These are phyloP conservation scores for Escallonia rubra DNA, from an alignment of 129 eudicot species.

Conservation along the genomic window DNA sequence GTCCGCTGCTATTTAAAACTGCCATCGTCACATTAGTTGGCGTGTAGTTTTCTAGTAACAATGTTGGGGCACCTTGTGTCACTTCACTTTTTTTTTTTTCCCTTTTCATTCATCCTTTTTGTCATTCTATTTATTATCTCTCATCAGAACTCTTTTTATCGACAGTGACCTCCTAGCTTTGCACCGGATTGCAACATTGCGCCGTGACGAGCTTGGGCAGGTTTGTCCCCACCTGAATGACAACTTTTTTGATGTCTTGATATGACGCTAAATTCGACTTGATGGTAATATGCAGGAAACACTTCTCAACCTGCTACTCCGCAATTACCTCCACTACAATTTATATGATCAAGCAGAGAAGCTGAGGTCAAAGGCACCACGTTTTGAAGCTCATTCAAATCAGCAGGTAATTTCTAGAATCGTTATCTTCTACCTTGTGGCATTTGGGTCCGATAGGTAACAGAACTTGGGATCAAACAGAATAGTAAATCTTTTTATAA, in stretches of 20 bases:
- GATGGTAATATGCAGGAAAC: constrained; percentile 64
- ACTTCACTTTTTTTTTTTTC: too few species aligned
- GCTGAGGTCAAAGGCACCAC: constrained; percentile 95
- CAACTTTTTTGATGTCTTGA: constrained; percentile 10
- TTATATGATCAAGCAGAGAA: constrained; percentile 95
- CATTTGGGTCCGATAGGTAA: too few species aligned
- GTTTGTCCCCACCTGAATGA: constrained; percentile 31
- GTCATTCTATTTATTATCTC: neutral
- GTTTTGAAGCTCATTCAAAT: constrained; percentile 96
- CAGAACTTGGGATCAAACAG: too few species aligned
- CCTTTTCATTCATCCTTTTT: neutral
- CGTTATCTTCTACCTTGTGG: neutral
- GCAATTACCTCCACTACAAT: constrained; percentile 91
- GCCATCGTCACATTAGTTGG: too few species aligned
- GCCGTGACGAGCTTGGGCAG: constrained; percentile 97
- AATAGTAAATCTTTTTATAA: too few species aligned
- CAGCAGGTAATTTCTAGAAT: constrained; percentile 60
- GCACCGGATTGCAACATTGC: constrained; percentile 92
- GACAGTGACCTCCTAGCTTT: constrained; percentile 77
- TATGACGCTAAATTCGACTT: constrained; percentile 2
- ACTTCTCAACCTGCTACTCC: constrained; percentile 82
- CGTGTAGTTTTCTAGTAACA: too few species aligned
- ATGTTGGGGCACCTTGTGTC: too few species aligned
- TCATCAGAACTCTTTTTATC: constrained; percentile 11
- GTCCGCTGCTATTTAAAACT: too few species aligned